These are phyloP conservation scores for Pezicula neosporulosa DNA, from an alignment of 2,329 filamentous ascomycete genomes.

Conservation along the genomic window DNA sequence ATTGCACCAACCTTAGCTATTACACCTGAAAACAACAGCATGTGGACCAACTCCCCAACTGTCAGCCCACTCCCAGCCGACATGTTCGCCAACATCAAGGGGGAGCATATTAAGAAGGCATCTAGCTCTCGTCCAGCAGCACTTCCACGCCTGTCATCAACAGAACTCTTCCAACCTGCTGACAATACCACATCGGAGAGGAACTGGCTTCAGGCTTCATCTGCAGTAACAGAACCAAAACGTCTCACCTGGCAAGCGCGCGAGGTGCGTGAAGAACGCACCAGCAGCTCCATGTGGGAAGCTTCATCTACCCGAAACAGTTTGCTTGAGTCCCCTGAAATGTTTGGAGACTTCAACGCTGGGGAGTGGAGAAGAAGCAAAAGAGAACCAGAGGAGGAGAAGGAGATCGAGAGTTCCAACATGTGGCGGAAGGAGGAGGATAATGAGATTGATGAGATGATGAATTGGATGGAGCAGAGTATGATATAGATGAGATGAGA, in stretches of 20 bases:
- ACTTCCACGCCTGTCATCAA: not conserved
- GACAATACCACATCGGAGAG: not conserved
- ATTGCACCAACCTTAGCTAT: too few relatives aligned
- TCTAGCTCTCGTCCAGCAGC: not conserved
- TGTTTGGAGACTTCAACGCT: constrained; percentile 14
- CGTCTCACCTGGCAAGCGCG: too few relatives aligned
- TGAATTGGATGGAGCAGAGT: too few relatives aligned
- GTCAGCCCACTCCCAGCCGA: not conserved
- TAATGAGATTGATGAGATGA: not conserved
- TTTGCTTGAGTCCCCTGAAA: not conserved
- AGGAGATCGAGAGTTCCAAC: constrained; percentile 12
- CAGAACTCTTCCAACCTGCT: not conserved
- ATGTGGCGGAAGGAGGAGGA: constrained; percentile 13
- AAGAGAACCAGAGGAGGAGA: constrained; percentile 7
- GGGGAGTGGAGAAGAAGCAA: constrained; percentile 17
- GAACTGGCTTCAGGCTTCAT: not conserved
- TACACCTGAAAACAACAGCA: too few relatives aligned
- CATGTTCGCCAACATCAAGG: not conserved
- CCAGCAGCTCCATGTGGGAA: not conserved
- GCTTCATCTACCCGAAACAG: not conserved
- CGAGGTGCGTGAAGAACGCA: not conserved
- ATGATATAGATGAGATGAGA: too few relatives aligned
- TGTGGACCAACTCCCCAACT: too few relatives aligned
- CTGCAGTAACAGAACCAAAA: not conserved
- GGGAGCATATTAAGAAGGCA: not conserved